Evolutionary conservation across 2,329 filamentous ascomycete genomes (phyloP).

Genomic region (Achaetomium macrosporum): DNA sequence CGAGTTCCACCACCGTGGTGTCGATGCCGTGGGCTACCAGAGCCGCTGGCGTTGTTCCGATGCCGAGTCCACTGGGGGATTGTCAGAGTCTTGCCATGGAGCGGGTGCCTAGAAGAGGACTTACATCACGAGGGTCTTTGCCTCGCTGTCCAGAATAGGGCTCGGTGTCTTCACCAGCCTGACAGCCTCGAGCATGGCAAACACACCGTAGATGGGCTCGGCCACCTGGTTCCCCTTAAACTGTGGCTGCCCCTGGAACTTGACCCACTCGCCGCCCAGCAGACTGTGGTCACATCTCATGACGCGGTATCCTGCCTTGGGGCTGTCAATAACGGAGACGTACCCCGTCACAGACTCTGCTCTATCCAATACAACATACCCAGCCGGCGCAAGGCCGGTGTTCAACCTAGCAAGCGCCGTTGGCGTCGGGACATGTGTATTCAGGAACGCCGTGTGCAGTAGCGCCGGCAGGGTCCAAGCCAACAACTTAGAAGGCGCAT

Average conservation of each 20-base stretch:
- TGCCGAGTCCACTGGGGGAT: conserved; percentile 67
- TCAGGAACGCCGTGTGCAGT: conserved; percentile 63
- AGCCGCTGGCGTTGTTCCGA: conserved; percentile 85
- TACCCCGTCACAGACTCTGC: conserved; percentile 87
- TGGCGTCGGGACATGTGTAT: conserved; percentile 64
- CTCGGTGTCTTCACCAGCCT: conserved; percentile 63
- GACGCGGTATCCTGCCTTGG: conserved; percentile 64
- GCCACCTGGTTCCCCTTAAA: conserved; percentile 50
- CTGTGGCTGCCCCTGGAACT: conserved; percentile 43
- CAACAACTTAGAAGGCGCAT: conserved; percentile 64
- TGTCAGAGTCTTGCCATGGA: conserved; percentile 16
- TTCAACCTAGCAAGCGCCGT: conserved; percentile 60
- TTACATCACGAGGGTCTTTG: conserved; percentile 80
- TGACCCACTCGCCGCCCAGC: conserved; percentile 84
- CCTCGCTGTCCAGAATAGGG: conserved; percentile 53
- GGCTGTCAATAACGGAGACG: conserved; percentile 79
- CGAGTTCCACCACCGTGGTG: conserved; percentile 92
- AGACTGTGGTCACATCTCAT: conserved; percentile 93
- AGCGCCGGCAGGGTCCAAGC: conserved; percentile 65
- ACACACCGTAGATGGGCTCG: conserved; percentile 94
- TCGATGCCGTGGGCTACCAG: conserved; percentile 82
- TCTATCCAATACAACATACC: conserved; percentile 73
- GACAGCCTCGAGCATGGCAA: conserved; percentile 89
- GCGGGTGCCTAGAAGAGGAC: conserved; percentile 27
- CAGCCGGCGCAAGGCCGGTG: conserved; percentile 54